Base-by-base conservation (phyloP, 768 basidiomycete species). In the Amanita brunnescens region DNA sequence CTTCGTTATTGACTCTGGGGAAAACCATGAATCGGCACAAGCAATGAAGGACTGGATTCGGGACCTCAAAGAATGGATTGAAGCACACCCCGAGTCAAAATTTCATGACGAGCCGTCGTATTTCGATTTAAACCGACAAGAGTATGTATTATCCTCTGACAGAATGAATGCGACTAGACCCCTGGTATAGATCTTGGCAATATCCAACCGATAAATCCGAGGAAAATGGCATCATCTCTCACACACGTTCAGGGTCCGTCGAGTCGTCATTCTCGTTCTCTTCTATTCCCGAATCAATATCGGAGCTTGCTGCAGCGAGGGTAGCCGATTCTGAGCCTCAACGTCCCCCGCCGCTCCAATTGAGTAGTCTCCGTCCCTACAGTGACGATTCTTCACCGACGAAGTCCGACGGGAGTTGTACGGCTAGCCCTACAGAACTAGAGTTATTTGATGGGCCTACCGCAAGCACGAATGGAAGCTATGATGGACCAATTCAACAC, bases 61-160 rank as follows among this genome's bases (percentile, higher is more conserved):
- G 34, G 68, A 68, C 49, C 59, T 96, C 54, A 87, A 87, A 63
- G 71, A 64, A 51, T 97, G 91, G 91, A 78, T 97, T 34, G 79
- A 79, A 56, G 67, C 67, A 14, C 74, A 85, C 50, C 61, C 70
- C 32, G 55, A 61, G 37, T 56, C 55, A 51, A 68, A 63, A 49
- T 63, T 66, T 13, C 74, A 70, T 52, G 70, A 75, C 39, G 81
- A 85, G 59, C 77, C 79, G 9, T 65, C 74, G 20, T 67, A 69
- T 58, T 63, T 62, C 42, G 74, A 75, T 43, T 63, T 71, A 59
- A 77, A 78, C 51, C 64, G 57, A 55, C 67, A 67, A 48, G 61
- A 64, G 71, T 72, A 61, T 49, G 70, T 65, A 55, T 45, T 37
- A 39, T 46, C 33, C 29, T 26, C 23, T 46, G 49, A 6, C 40